Percentiles rank a stretch among this genome's conserved stretches.
Conservation (phyloP, 345 rosid genomes). For the Rhizophora apiculata region DNA sequence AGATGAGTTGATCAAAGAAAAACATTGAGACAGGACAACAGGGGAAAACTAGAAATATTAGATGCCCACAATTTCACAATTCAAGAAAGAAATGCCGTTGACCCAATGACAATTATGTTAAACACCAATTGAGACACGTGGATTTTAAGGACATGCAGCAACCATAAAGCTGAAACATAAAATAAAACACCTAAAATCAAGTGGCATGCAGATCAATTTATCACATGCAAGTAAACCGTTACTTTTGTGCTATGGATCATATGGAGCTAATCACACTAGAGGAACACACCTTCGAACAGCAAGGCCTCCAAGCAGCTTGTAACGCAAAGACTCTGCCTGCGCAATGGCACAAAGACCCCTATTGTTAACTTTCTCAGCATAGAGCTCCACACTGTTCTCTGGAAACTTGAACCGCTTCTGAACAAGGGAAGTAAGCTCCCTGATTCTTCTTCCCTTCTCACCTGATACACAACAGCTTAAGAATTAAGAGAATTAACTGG, state of each 20-base stretch:
- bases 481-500: background rate
- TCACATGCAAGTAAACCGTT: too few species aligned
- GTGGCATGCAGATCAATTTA: too few species aligned
- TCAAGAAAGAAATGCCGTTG: background rate
- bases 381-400: slow-evolving; percentile 33
- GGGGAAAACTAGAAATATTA: background rate
- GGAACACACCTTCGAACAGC: slow-evolving; percentile 30
- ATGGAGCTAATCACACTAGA: too few species aligned
- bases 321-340: slow-evolving; percentile 36
- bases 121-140: too few species aligned
- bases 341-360: slow-evolving; percentile 41
- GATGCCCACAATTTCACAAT: background rate
- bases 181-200: too few species aligned
- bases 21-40: background rate
- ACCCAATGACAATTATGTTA: too few species aligned
- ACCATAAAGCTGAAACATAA: too few species aligned
- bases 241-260: too few species aligned
- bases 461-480: background rate
- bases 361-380: slow-evolving; percentile 34
- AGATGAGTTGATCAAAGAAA: slow-evolving; percentile 25
- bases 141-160: too few species aligned
- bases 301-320: slow-evolving; percentile 41
- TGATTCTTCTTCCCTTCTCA: slow-evolving; percentile 31
- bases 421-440: slow-evolving; percentile 30
- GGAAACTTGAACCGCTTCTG: slow-evolving; percentile 37